These are phyloP conservation scores for Xylaria nigripes DNA, from an alignment of 495 filamentous ascomycete genomes.

Conservation along the genomic window DNA sequence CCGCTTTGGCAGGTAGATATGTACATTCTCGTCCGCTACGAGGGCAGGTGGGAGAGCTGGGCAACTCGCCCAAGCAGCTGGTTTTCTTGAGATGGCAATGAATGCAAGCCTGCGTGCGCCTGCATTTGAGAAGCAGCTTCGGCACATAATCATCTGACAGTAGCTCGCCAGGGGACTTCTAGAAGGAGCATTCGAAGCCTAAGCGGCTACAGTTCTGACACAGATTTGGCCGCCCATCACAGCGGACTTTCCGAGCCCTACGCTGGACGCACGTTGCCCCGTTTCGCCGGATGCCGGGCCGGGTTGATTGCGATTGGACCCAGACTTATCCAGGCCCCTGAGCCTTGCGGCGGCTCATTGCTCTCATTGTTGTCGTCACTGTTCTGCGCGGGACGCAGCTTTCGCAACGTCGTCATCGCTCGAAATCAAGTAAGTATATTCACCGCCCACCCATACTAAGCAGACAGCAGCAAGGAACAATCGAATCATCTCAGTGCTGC, in stretches of 20 bases:
- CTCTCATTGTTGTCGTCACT: not conserved
- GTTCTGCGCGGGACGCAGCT: conserved; percentile 20
- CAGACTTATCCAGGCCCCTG: not conserved
- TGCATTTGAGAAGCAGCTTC: conserved; percentile 18
- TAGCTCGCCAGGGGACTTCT: conserved; percentile 13
- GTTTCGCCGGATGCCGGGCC: conserved; percentile 10
- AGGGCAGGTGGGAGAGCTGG: conserved; percentile 20
- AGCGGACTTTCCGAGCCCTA: conserved; percentile 22
- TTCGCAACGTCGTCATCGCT: conserved; percentile 13
- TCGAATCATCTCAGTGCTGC: no score
- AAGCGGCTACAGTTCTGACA: conserved; percentile 24
- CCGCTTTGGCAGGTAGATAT: conserved; percentile 11
- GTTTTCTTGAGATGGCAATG: conserved; percentile 24
- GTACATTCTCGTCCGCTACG: conserved; percentile 15
- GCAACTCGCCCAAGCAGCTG: conserved; percentile 20
- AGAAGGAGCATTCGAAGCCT: conserved; percentile 24
- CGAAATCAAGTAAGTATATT: no score
- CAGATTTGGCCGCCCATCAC: conserved; percentile 17
- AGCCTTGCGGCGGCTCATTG: not conserved
- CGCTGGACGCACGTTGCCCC: conserved; percentile 22
- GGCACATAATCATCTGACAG: conserved; percentile 15
- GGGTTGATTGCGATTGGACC: conserved; percentile 5
- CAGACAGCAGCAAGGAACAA: no score
- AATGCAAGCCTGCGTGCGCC: conserved; percentile 22
- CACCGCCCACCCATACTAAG: no score